Evolutionary conservation across 208 protist genomes (phyloP).

Genomic region (Acanthamoeba lenticulata): DNA sequence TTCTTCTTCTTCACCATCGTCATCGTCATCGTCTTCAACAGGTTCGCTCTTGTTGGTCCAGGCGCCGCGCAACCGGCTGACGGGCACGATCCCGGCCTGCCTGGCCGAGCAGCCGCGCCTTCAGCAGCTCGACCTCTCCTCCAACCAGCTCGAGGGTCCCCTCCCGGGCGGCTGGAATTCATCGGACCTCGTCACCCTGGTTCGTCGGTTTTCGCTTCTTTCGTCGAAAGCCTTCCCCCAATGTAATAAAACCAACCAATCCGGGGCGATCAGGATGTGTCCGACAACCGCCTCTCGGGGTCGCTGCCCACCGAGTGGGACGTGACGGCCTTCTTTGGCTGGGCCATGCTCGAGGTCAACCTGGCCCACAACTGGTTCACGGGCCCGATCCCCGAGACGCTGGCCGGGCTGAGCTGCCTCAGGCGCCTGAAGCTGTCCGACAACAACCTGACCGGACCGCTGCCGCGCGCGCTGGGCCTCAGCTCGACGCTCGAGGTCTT

Average conservation of each 20-base stretch:
- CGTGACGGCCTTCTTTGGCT: neutral
- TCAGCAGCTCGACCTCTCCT: neutral
- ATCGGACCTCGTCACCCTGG: no score
- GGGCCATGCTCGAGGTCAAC: neutral
- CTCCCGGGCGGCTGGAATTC: neutral
- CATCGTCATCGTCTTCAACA: no score
- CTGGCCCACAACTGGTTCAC: neutral
- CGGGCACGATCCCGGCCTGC: neutral
- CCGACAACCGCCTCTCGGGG: neutral
- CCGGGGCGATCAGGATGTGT: neutral
- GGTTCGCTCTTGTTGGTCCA: no score
- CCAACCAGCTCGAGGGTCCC: neutral
- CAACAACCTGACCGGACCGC: neutral
- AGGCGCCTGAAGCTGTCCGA: neutral
- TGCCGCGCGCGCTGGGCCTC: neutral
- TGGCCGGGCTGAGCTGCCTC: neutral
- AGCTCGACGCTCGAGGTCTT: neutral
- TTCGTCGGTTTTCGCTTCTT: no score
- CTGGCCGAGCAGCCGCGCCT: neutral
- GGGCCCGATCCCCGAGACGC: neutral
- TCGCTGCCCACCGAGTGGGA: neutral
- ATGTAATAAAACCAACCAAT: neutral
- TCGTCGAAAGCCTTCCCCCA: neutral
- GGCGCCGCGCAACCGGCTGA: neutral
- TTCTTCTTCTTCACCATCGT: no score